phyloP scores from a whole-genome alignment of 805 yeast species.

The Metschnikowia lunata region DNA sequence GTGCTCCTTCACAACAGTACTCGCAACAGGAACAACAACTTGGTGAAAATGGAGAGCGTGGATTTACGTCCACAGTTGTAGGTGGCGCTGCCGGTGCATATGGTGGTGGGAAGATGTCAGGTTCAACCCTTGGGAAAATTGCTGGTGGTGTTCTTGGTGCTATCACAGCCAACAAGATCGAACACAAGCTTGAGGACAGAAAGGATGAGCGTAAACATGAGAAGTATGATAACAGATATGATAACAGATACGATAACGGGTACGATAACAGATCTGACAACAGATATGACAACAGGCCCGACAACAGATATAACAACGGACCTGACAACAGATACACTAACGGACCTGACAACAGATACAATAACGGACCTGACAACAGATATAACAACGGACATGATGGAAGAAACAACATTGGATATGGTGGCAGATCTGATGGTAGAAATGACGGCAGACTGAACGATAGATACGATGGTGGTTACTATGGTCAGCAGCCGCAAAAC shows the following conservation, averaged over 20 bases:
- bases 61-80: constrained; percentile 23
- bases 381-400: neutral
- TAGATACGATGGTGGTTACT: neutral
- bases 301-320: constrained; percentile 3
- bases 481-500: too few relatives aligned
- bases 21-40: constrained; percentile 13
- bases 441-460: neutral
- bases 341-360: constrained; percentile 4
- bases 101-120: constrained; percentile 25
- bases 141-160: constrained; percentile 58
- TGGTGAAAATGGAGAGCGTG: constrained; percentile 24
- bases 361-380: neutral
- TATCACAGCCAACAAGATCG: constrained; percentile 47
- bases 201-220: constrained; percentile 5
- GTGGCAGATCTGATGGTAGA: constrained; percentile 1
- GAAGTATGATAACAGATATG: neutral
- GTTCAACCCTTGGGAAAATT: constrained; percentile 40
- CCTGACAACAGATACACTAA: constrained; percentile 2
- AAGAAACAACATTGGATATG: constrained; percentile 6
- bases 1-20: neutral
- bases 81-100: constrained; percentile 39
- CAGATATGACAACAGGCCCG: constrained; percentile 1
- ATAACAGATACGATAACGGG: constrained; percentile 5
- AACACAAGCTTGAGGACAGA: constrained; percentile 32
- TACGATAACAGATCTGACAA: constrained; percentile 8